Percentiles rank a stretch among this genome's conserved stretches.
Conservation (phyloP, 345 rosid genomes). For the Gossypium anomalum region DNA sequence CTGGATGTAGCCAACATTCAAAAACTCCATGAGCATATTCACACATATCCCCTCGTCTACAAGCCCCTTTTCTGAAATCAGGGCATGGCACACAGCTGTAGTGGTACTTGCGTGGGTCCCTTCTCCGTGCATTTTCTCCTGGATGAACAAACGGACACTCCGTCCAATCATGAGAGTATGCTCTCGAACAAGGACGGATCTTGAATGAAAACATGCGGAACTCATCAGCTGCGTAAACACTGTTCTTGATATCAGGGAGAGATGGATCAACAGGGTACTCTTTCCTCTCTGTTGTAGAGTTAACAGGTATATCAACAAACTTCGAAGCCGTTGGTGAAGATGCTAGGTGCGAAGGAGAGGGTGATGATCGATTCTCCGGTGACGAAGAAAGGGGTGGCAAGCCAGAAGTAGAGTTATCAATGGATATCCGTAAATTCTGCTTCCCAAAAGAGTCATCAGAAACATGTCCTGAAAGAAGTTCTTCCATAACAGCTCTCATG, state of each 20-base stretch:
- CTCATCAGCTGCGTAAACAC: constrained; percentile 63
- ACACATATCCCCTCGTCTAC: constrained; percentile 61
- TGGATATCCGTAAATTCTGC: constrained; percentile 23
- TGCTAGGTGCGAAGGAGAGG: constrained; percentile 25
- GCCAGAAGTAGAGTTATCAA: constrained; percentile 22
- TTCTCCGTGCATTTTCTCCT: constrained; percentile 71
- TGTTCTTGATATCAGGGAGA: constrained; percentile 65
- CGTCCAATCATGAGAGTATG: constrained; percentile 82
- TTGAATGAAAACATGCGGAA: constrained; percentile 70
- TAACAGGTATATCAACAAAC: constrained; percentile 21
- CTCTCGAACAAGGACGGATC: constrained; percentile 59
- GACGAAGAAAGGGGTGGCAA: constrained; percentile 36
- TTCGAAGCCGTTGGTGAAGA: constrained; percentile 31
- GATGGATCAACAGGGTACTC: constrained; percentile 71
- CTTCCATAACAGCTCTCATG: constrained; percentile 38
- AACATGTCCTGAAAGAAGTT: constrained; percentile 24
- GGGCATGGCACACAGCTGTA: constrained; percentile 80
- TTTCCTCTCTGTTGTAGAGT: constrained; percentile 32
- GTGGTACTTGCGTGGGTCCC: constrained; percentile 72
- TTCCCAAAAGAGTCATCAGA: constrained; percentile 16
- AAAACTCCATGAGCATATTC: constrained; percentile 61
- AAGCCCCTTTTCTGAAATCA: constrained; percentile 65
- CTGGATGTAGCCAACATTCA: constrained; percentile 81
- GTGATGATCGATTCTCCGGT: constrained; percentile 29
- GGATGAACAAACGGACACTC: constrained; percentile 86